Conservation (phyloP, 805 yeast species). For the Candida andamanensis region DNA sequence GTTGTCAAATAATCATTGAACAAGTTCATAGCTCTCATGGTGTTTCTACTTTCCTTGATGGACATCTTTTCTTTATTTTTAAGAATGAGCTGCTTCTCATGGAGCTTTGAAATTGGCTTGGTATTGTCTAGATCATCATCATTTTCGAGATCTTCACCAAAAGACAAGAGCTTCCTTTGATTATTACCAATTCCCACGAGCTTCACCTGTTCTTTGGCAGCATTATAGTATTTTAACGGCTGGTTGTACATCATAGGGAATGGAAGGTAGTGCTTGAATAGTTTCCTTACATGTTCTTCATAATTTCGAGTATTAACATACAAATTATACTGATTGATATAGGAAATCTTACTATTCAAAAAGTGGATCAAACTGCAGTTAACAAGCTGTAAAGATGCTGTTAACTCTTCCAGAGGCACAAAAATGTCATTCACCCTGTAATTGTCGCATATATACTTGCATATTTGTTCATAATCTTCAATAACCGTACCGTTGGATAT, state of each 20-base stretch:
- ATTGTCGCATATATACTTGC: slow-evolving; percentile 3
- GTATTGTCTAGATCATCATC: slow-evolving; percentile 13
- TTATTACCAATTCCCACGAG: slow-evolving; percentile 24
- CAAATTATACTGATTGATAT: slow-evolving; percentile 52
- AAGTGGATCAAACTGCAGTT: slow-evolving; percentile 37
- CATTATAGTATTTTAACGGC: slow-evolving; percentile 43
- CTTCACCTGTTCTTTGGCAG: slow-evolving; percentile 31
- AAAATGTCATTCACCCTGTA: background rate
- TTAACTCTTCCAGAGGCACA: slow-evolving; percentile 3
- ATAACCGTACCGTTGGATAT: slow-evolving; percentile 12
- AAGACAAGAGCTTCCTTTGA: slow-evolving; percentile 25
- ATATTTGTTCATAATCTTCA: slow-evolving; percentile 17
- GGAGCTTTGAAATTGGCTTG: slow-evolving; percentile 31
- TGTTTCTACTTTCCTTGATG: slow-evolving; percentile 28
- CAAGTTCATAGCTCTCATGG: slow-evolving; percentile 22
- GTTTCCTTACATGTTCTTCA: slow-evolving; percentile 52
- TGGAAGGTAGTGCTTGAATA: slow-evolving; percentile 50
- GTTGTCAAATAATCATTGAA: slow-evolving; percentile 7
- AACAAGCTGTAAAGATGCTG: background rate
- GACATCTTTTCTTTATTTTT: slow-evolving; percentile 28
- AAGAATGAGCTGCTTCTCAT: slow-evolving; percentile 30
- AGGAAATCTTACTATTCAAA: slow-evolving; percentile 35
- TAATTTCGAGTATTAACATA: slow-evolving; percentile 41
- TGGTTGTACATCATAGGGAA: slow-evolving; percentile 75
- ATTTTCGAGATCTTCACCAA: slow-evolving; percentile 9